A percentile compares a stretch with the other conserved stretches of the same genome.
Conservation (phyloP, 1,284 basidiomycete genomes). For the Cutaneotrichosporon arboriforme region DNA sequence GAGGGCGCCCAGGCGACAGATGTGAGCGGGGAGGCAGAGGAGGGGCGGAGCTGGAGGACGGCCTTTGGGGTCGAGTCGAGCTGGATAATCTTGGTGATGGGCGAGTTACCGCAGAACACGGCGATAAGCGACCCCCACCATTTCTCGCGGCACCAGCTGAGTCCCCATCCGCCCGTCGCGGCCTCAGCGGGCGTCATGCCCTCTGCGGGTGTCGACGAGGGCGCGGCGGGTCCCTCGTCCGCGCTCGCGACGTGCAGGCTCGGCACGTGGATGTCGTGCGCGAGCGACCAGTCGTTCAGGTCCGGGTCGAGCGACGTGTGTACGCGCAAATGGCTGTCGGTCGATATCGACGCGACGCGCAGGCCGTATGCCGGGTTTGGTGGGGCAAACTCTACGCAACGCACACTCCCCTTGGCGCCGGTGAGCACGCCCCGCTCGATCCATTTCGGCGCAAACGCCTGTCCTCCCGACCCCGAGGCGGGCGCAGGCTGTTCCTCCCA, state of each 20-base stretch:
- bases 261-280: constrained; percentile 71
- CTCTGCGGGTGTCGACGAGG: neutral
- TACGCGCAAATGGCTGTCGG: constrained; percentile 76
- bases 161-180: constrained; percentile 82
- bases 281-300: constrained; percentile 69
- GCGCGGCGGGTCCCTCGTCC: constrained; percentile 18
- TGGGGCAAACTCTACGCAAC: constrained; percentile 77
- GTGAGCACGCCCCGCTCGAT: constrained; percentile 66
- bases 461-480: neutral
- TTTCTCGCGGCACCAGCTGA: constrained; percentile 88
- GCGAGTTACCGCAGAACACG: constrained; percentile 63
- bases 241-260: constrained; percentile 38
- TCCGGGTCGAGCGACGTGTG: constrained; percentile 86
- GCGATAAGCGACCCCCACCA: constrained; percentile 89
- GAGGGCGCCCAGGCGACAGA: constrained; percentile 84
- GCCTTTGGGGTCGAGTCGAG: constrained; percentile 47
- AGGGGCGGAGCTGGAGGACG: constrained; percentile 38
- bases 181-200: constrained; percentile 30
- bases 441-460: constrained; percentile 51
- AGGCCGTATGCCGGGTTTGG: constrained; percentile 67
- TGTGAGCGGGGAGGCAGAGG: constrained; percentile 54
- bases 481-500: constrained; percentile 65
- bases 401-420: constrained; percentile 76
- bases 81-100: constrained; percentile 60
- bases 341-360: constrained; percentile 76